These are phyloP conservation scores for Penicillium antarcticum DNA, from an alignment of 495 filamentous ascomycete genomes.

Conservation along the genomic window DNA sequence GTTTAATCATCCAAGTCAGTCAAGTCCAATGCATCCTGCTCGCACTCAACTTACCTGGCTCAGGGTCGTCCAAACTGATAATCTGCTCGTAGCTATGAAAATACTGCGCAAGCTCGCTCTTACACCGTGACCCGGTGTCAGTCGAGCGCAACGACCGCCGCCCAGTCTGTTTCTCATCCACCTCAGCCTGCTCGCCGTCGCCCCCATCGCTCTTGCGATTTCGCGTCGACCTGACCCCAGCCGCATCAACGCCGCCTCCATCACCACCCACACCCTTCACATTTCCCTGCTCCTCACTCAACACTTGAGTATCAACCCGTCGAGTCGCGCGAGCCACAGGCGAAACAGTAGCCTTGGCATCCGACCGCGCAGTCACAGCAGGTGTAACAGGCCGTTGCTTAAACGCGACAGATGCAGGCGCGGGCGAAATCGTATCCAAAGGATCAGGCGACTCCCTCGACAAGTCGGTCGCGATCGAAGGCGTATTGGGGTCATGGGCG, in stretches of 20 bases:
- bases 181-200: constrained; percentile 4
- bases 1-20: not conserved
- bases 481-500: constrained; percentile 9
- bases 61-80: constrained; percentile 74
- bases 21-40: not conserved
- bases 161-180: constrained; percentile 13
- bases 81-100: constrained; percentile 91
- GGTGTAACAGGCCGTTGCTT: constrained; percentile 12
- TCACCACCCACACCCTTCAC: not conserved
- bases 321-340: constrained; percentile 15
- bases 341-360: constrained; percentile 3
- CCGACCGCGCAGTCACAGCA: constrained; percentile 1
- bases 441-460: constrained; percentile 37
- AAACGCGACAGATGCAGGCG: constrained; percentile 3
- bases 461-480: constrained; percentile 9
- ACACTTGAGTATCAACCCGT: constrained; percentile 9
- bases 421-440: constrained; percentile 37
- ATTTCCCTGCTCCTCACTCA: not conserved
- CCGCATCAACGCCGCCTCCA: not conserved
- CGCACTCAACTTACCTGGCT: constrained; percentile 58
- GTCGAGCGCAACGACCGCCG: constrained; percentile 50
- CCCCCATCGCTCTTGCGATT: constrained; percentile 4
- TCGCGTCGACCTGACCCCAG: constrained; percentile 3
- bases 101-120: constrained; percentile 83
- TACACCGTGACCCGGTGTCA: constrained; percentile 57